phyloP scores from a whole-genome alignment of 164 flowering plant species.

The Umbellularia californica region DNA sequence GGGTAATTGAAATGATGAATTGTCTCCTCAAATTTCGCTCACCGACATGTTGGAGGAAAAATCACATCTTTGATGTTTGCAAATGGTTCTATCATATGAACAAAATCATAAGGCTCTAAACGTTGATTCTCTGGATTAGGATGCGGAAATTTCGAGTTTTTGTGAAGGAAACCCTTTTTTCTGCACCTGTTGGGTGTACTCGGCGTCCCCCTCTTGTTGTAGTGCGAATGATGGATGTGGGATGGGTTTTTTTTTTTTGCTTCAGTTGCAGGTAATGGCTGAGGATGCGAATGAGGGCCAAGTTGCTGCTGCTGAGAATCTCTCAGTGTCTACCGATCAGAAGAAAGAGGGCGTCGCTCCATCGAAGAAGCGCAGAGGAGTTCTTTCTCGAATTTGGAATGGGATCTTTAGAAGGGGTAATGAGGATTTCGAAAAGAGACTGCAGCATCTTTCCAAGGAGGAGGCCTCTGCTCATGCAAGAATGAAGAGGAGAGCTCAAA shows the following conservation, averaged over 20 bases:
- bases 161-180: too few relatives aligned
- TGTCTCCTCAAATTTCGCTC: too few relatives aligned
- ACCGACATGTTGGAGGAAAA: too few relatives aligned
- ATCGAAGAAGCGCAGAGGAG: slow-evolving; percentile 28
- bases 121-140: too few relatives aligned
- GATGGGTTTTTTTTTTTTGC: not conserved
- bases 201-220: not conserved
- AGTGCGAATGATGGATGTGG: not conserved
- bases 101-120: too few relatives aligned
- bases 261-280: slow-evolving; percentile 10
- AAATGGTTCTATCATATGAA: too few relatives aligned
- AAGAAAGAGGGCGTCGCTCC: slow-evolving; percentile 5
- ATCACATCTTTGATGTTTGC: too few relatives aligned
- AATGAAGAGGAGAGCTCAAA: slow-evolving; percentile 52
- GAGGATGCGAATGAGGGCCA: slow-evolving; percentile 10
- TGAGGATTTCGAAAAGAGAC: slow-evolving; percentile 80
- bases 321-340: not conserved
- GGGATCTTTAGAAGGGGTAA: slow-evolving; percentile 53
- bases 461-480: slow-evolving; percentile 66
- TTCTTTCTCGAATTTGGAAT: slow-evolving; percentile 67
- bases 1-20: too few relatives aligned
- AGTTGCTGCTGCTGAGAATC: slow-evolving; percentile 3
- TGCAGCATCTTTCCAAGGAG: slow-evolving; percentile 72
- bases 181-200: too few relatives aligned
- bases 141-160: too few relatives aligned